Base-by-base conservation (phyloP, 2,329 filamentous ascomycete species). In the Cytospora chrysosperma region DNA sequence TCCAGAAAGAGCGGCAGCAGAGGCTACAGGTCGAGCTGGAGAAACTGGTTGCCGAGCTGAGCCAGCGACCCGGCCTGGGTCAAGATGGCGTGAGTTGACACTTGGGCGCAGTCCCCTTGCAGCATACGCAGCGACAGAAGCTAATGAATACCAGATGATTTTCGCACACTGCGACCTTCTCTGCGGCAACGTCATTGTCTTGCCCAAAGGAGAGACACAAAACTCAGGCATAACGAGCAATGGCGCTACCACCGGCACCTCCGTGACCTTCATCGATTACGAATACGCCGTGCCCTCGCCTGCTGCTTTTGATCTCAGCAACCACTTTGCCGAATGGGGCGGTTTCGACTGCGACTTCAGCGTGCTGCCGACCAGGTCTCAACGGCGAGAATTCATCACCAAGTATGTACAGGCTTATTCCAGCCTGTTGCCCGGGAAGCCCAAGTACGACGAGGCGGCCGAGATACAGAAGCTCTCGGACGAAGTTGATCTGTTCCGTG, bases 271-370 rank as follows among this genome's bases (percentile, higher is more conserved):
- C 77, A 99, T 99, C 75, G 95, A 99, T 78, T 99, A 98, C 80
- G 95, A 99, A 76, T 99, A 99, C 76, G 93, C 93, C 17, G 95
- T 92, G 5, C 93, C 95, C 2, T 94, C 93, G 0, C 94, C 94
- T 1, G 93, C 93, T 4, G 93, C 94, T 2, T 99, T 99, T 77
- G 95, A 99, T 75, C 88, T 99, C 70, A 90, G 94, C 57, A 99
- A 99, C 78, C 95, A 99, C 81, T 97, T 99, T 74, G 93, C 95
- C 55, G 95, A 99, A 78, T 99, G 95, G 94, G 93, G 90, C 65
- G 95, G 95, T 63, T 97, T 97, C 72, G 92, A 96, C 71, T 99
- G 95, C 81, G 93, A 98, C 76, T 93, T 91, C 78, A 86, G 79
- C 71, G 88, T 89, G 69, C 83, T 98, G 62, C 95, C 95, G 6